These are phyloP conservation scores for Didymella arachidicola DNA, from an alignment of 2,329 filamentous ascomycete species.

Conservation along the genomic window DNA sequence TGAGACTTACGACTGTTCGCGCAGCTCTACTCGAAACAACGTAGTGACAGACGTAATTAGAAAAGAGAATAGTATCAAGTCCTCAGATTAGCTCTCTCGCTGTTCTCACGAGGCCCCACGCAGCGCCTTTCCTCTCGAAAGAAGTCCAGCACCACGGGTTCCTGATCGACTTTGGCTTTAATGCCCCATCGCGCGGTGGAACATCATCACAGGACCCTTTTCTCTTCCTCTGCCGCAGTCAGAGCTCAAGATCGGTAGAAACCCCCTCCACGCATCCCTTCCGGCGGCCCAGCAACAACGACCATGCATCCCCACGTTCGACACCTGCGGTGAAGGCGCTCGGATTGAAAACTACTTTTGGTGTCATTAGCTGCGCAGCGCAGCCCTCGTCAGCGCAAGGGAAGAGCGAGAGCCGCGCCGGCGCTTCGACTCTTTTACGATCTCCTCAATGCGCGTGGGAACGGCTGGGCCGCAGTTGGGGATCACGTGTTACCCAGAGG, in stretches of 20 bases:
- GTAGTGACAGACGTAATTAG: not conserved
- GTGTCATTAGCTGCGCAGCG: slow-evolving; percentile 40
- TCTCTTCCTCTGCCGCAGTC: slow-evolving; percentile 23
- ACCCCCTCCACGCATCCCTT: slow-evolving; percentile 12
- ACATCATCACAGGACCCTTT: slow-evolving; percentile 47
- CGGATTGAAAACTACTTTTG: slow-evolving; percentile 49
- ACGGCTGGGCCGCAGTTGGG: slow-evolving; percentile 24
- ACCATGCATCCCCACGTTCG: slow-evolving; percentile 36
- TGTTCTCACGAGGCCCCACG: slow-evolving; percentile 45
- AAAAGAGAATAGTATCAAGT: slow-evolving; percentile 14
- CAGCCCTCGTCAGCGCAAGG: slow-evolving; percentile 4
- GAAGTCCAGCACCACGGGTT: slow-evolving; percentile 29
- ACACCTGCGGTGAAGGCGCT: slow-evolving; percentile 34
- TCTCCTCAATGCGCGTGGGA: slow-evolving; percentile 44
- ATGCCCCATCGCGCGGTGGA: slow-evolving; percentile 36
- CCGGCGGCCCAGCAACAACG: slow-evolving; percentile 32
- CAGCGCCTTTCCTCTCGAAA: slow-evolving; percentile 13
- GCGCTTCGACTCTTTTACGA: slow-evolving; percentile 47
- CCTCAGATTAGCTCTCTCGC: slow-evolving; percentile 50
- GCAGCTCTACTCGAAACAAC: not conserved
- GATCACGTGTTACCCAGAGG: slow-evolving; percentile 26
- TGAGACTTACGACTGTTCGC: too few species aligned
- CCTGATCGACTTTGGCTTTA: slow-evolving; percentile 49
- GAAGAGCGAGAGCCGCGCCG: slow-evolving; percentile 20
- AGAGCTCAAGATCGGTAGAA: slow-evolving; percentile 13